Evolutionary conservation across 768 basidiomycete genomes (phyloP).

Genomic region (Boletus eberwhitei): DNA sequence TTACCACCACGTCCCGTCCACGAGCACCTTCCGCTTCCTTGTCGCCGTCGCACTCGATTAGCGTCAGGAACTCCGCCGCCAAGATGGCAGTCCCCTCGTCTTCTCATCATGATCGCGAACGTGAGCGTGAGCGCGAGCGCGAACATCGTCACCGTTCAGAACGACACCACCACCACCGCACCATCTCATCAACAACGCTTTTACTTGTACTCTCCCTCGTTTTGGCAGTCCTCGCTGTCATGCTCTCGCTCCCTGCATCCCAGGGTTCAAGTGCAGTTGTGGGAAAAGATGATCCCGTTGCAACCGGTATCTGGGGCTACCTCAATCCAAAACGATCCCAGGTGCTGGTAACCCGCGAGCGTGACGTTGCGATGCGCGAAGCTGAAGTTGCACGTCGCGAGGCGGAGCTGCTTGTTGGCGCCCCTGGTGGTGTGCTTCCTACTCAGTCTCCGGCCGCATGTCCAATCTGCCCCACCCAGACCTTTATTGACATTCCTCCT

Average conservation of each 20-base stretch:
- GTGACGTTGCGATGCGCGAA: conserved; percentile 76
- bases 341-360: conserved; percentile 74
- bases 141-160: conserved; percentile 57
- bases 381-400: conserved; percentile 88
- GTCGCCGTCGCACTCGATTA: conserved; percentile 64
- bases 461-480: conserved; percentile 53
- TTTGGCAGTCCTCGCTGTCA: conserved; percentile 83
- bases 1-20: conserved; percentile 64
- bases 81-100: conserved; percentile 87
- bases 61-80: conserved; percentile 46
- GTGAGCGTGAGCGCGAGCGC: conserved; percentile 47
- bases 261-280: conserved; percentile 30
- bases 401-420: conserved; percentile 78
- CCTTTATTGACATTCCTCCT: conserved; percentile 56
- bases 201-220: conserved; percentile 83
- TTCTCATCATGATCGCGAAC: conserved; percentile 66
- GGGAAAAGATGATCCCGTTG: conserved; percentile 36
- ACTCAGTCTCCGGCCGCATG: conserved; percentile 51
- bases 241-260: conserved; percentile 78
- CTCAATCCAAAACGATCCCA: conserved; percentile 82
- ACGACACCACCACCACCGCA: conserved; percentile 75
- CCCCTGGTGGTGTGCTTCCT: conserved; percentile 76
- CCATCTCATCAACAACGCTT: conserved; percentile 86
- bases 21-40: conserved; percentile 64
- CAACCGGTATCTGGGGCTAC: conserved; percentile 63